These are phyloP conservation scores for Amylostereum areolatum DNA, from an alignment of 1,284 basidiomycete genomes.

Conservation along the genomic window DNA sequence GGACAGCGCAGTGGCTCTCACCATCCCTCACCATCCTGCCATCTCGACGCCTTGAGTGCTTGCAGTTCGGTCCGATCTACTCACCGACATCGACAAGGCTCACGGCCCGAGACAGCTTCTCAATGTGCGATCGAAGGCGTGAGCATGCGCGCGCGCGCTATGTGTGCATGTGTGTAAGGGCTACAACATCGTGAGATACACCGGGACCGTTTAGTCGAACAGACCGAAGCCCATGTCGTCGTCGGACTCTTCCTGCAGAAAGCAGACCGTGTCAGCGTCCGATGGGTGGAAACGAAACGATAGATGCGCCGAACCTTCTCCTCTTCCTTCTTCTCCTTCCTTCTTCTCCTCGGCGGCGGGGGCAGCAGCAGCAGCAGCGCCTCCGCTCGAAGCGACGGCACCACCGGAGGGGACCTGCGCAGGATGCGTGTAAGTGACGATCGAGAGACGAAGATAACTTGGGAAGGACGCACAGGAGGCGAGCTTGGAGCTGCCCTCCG, in stretches of 20 bases:
- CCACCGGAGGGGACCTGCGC: constrained; percentile 76
- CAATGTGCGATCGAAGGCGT: too few species aligned
- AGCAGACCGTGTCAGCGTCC: constrained; percentile 13
- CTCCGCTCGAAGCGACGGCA: constrained; percentile 55
- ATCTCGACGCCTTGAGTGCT: too few species aligned
- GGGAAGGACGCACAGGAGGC: constrained; percentile 74
- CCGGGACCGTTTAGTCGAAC: constrained; percentile 66
- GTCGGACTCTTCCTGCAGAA: constrained; percentile 73
- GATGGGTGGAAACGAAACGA: background rate
- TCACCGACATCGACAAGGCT: too few species aligned
- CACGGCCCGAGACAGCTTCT: too few species aligned
- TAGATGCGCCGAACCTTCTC: constrained; percentile 53
- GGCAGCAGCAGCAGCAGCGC: constrained; percentile 56
- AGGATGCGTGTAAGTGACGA: constrained; percentile 19
- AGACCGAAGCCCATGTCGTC: constrained; percentile 94
- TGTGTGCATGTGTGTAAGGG: background rate
- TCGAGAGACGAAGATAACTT: constrained; percentile 22
- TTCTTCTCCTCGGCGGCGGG: constrained; percentile 57
- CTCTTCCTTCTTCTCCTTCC: constrained; percentile 64
- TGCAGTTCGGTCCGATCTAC: too few species aligned
- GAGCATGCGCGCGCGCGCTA: too few species aligned
- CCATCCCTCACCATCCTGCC: too few species aligned
- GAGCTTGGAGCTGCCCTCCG: constrained; percentile 90
- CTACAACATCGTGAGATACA: constrained; percentile 3
- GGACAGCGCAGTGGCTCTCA: too few species aligned